Base-by-base conservation (phyloP, 164 flowering plant species). In the Chimonanthus salicifolius region DNA sequence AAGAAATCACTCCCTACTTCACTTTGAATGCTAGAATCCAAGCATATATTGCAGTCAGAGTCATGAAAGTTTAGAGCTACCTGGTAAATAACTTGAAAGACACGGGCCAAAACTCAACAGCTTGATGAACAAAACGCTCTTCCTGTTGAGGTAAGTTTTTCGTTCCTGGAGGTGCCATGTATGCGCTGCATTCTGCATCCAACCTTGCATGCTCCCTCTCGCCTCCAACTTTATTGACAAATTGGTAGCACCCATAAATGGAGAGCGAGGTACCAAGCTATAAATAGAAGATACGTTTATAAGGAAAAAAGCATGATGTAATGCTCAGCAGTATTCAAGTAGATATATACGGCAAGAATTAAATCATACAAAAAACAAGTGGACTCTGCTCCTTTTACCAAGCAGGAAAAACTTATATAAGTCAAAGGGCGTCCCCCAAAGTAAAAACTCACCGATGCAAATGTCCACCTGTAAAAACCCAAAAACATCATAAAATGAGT, bases 181-280 rank as follows among this genome's bases (percentile, higher is more conserved):
- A 69, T n/a, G 67, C 67, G 71, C 92, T 89, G 77, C 69, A 82
- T 70, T 92, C 97, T 67, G 86, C 51, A 77, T 90, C 94, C 44
- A 64, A 33, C 65, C 79, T 78, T 9, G 74, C 75, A 71, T 75
- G 77, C 48, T 67, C 83, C 71, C 77, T 79, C 72, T 72, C 76
- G 10, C 85, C 89, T 8, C 87, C 87, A 20, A 72, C 77, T 68
- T 82, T 76, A 62, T 84, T 84, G 76, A 78, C 81, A 73, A 87
- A 77, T 49, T 78, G 83, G 76, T 81, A 88, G 74, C 95, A 94
- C 75, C 98, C 98, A 71, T 80, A 77, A 46, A 87, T 71, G 46
- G 98, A 94, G 60, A 94, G 82, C 71, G 88, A 67, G 3, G 92
- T 85, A 69, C 97, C 98, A 50, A 94, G 87, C 98, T 94, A 73